Base-by-base conservation (phyloP, 2,329 filamentous ascomycete species). In the Colletotrichum karsti region DNA sequence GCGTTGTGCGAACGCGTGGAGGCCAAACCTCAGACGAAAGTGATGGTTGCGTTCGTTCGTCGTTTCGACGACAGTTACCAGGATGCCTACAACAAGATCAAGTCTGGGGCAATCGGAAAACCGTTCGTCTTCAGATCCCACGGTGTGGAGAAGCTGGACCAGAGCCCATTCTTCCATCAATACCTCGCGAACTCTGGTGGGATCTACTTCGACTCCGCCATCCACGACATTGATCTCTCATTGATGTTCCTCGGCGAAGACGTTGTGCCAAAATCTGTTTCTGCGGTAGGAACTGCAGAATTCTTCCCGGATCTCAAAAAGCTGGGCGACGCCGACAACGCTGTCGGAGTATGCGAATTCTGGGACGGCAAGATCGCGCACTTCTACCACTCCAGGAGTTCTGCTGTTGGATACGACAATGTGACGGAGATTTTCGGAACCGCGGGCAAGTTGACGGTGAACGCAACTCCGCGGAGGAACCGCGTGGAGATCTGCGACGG, bases 191-290 rank as follows among this genome's bases (percentile, higher is more conserved):
- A 87, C 78, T 86, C 82, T 2, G 90, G 90, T 22, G 90, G 90
- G 10, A 91, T 92, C 74, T 92, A 92, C 73, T 90, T 92, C 65
- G 90, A 92, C 80, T 90, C 88, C 79, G 88, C 87, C 51, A 88
- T 92, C 73, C 90, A 92, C 80, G 90, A 92, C 71, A 92, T 92
- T 9, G 55, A 59, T 12, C 2, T 48, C 8, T 46, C 55, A 2
- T 15, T 59, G 26, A 59, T 59, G 39, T 59, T 59, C 55, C 55
- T 59, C 4, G 55, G 55, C 9, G 55, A 59, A 12, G 55, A 59
- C 13, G 46, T 28, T 1, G 55, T 48, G 0, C 41, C 55, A 0
- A 59, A 59, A 13, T 59, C 55, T 3, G 41, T 48, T 10, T 59
- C 55, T 18, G 55, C 55, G 1, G 22, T 48, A 0, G 55, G 55